Evolutionary conservation across 345 rosid species (phyloP).

Genomic region (Cardamine occulta): DNA sequence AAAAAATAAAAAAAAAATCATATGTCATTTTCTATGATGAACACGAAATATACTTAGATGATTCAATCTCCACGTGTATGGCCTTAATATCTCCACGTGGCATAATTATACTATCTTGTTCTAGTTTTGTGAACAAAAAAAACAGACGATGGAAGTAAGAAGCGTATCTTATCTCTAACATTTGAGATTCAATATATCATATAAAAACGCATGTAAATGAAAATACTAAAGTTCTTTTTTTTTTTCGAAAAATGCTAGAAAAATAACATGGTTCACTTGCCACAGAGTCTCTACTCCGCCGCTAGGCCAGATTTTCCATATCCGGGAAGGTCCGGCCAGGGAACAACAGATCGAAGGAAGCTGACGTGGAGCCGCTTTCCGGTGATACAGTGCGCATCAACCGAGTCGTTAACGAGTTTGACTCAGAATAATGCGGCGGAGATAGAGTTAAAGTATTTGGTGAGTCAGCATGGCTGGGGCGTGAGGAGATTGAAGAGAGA

Average conservation of each 20-base stretch:
- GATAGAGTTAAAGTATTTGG: conserved; percentile 46
- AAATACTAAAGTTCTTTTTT: neutral
- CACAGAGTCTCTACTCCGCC: conserved; percentile 41
- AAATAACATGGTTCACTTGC: conserved; percentile 46
- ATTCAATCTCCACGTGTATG: conserved; percentile 2
- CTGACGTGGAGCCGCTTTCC: conserved; percentile 27
- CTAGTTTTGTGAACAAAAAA: neutral
- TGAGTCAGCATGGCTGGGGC: conserved; percentile 66
- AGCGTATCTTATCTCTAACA: conserved; percentile 29
- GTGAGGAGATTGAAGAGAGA: conserved; percentile 62
- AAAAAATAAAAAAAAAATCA: neutral
- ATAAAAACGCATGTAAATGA: conserved; percentile 5
- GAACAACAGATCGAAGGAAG: conserved; percentile 12
- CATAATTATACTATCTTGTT: neutral
- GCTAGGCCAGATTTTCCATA: conserved; percentile 27
- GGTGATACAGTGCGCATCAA: conserved; percentile 40
- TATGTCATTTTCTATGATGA: neutral
- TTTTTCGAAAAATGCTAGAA: conserved; percentile 16
- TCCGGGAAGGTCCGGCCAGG: neutral
- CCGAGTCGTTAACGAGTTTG: conserved; percentile 37
- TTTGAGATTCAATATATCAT: neutral
- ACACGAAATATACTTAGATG: neutral
- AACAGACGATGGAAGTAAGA: conserved; percentile 20
- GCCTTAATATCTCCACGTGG: neutral
- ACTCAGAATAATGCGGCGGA: conserved; percentile 24